These are phyloP conservation scores for Yamadazyma sp. DNA, from an alignment of 805 yeast species.

Conservation along the genomic window DNA sequence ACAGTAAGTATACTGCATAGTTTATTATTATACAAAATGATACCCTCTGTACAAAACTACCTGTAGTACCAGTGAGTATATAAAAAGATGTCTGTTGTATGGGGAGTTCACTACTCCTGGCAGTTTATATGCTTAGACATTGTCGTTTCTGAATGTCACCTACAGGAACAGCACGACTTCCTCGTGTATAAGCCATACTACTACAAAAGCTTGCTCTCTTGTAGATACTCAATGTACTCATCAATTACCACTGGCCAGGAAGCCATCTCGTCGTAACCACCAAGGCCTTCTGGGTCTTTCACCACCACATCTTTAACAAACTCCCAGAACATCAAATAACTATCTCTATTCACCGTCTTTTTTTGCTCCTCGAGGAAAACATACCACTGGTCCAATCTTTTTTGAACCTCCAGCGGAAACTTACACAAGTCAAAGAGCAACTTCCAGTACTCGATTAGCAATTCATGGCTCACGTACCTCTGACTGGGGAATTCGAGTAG, in stretches of 20 bases:
- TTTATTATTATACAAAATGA: too few relatives aligned
- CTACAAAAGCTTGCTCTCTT: too few relatives aligned
- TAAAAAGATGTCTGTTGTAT: too few relatives aligned
- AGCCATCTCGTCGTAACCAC: slow-evolving; percentile 69
- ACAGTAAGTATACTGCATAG: neutral
- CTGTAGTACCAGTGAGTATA: too few relatives aligned
- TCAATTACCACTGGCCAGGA: slow-evolving; percentile 95
- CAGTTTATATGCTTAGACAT: too few relatives aligned
- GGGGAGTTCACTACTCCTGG: too few relatives aligned
- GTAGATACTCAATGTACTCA: slow-evolving; percentile 61
- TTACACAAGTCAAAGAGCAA: slow-evolving; percentile 48
- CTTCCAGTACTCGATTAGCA: slow-evolving; percentile 77
- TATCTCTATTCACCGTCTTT: slow-evolving; percentile 61
- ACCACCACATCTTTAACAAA: slow-evolving; percentile 53
- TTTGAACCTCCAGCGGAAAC: slow-evolving; percentile 11
- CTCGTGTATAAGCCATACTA: too few relatives aligned
- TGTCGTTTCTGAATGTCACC: too few relatives aligned
- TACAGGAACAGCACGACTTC: too few relatives aligned
- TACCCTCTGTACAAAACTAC: too few relatives aligned
- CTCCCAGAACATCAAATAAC: slow-evolving; percentile 81
- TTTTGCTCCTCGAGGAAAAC: slow-evolving; percentile 50
- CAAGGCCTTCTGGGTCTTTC: slow-evolving; percentile 49
- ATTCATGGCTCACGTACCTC: slow-evolving; percentile 54
- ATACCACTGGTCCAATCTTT: slow-evolving; percentile 56
- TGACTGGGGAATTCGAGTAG: slow-evolving; percentile 57